Percentiles rank a stretch among this genome's conserved stretches.
These are phyloP conservation scores for Pyricularia grisea DNA, from an alignment of 2,329 filamentous ascomycete genomes.

Conservation along the genomic window DNA sequence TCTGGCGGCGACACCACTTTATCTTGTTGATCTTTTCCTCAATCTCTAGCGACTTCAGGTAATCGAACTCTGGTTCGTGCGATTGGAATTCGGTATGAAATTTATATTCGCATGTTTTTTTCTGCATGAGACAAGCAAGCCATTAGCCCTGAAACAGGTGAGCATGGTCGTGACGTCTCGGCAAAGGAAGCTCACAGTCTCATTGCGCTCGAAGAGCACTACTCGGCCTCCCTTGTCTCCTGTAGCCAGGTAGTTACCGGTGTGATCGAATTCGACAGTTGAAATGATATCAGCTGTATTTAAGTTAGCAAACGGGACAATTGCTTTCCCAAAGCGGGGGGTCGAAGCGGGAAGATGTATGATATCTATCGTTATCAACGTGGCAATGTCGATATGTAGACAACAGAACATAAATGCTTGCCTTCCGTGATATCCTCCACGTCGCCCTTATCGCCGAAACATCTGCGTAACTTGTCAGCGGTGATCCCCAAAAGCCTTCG, in stretches of 20 bases:
- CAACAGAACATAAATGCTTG: conserved; percentile 27
- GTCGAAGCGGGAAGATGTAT: neutral
- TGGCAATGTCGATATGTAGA: neutral
- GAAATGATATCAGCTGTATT: conserved; percentile 76
- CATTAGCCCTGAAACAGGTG: neutral
- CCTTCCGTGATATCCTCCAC: conserved; percentile 98
- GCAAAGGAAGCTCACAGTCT: conserved; percentile 58
- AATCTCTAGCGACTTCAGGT: conserved; percentile 97
- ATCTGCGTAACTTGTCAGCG: conserved; percentile 43
- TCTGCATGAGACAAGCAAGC: conserved; percentile 51
- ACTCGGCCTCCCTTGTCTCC: conserved; percentile 82
- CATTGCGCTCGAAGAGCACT: conserved; percentile 84
- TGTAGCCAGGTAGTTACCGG: conserved; percentile 82
- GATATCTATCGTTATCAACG: neutral
- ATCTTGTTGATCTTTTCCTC: conserved; percentile 99
- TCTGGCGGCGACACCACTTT: conserved; percentile 98
- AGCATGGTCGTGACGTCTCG: neutral
- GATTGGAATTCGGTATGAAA: conserved; percentile 99
- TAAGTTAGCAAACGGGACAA: neutral
- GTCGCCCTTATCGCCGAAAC: conserved; percentile 99
- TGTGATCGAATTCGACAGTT: conserved; percentile 84
- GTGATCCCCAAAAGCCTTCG: conserved; percentile 11
- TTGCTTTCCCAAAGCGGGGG: neutral
- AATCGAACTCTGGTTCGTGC: conserved; percentile 98
- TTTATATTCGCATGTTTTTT: conserved; percentile 99